phyloP scores from a whole-genome alignment of 441 rosid species.

The Adansonia madagascariensis region DNA sequence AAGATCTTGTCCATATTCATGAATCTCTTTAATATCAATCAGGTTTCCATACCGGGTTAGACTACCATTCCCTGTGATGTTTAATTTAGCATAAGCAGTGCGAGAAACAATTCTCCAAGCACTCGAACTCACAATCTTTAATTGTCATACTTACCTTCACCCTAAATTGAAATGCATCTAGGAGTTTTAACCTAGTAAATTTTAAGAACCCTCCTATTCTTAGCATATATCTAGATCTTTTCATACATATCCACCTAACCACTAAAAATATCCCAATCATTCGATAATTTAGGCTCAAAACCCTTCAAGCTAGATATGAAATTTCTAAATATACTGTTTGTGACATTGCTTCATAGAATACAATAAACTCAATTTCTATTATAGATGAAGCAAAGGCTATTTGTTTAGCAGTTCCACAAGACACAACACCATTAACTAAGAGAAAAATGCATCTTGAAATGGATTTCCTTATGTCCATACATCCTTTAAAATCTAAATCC shows the following conservation, averaged over 20 bases:
- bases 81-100: slow-evolving; percentile 17
- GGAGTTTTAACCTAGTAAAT: slow-evolving; percentile 16
- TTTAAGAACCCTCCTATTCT: slow-evolving; percentile 22
- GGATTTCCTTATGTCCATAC: no score
- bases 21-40: slow-evolving; percentile 11
- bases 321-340: no score
- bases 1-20: slow-evolving; percentile 22
- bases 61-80: slow-evolving; percentile 19
- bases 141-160: slow-evolving; percentile 28
- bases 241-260: slow-evolving; percentile 18
- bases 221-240: background rate
- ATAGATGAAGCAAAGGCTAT: no score
- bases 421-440: no score
- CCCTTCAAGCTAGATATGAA: slow-evolving; percentile 12
- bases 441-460: no score
- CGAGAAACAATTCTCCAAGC: slow-evolving; percentile 26
- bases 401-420: no score
- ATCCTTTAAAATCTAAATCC: no score
- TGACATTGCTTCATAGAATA: no score
- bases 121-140: slow-evolving; percentile 11
- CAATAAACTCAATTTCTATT: no score
- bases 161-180: slow-evolving; percentile 18
- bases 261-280: slow-evolving; percentile 20
- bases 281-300: slow-evolving; percentile 16
- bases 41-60: slow-evolving; percentile 20